phyloP scores from a whole-genome alignment of 257 asterid genomes.

The Primulina huaijiensis region DNA sequence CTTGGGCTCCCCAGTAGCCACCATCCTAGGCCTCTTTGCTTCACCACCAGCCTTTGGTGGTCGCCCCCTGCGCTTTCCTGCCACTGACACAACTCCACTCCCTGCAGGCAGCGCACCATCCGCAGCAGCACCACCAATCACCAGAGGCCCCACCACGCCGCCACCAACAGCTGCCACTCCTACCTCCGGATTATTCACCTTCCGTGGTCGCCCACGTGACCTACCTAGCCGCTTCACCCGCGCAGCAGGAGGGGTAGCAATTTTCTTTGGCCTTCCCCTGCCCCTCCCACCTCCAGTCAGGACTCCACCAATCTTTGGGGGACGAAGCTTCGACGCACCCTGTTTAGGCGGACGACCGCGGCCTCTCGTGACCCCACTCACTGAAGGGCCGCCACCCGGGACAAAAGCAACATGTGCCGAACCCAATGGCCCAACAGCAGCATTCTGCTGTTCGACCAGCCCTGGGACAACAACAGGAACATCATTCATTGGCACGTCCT shows the following conservation, averaged over 20 bases:
- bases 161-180: slow-evolving; percentile 21
- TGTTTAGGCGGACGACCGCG: slow-evolving; percentile 74
- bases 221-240: slow-evolving; percentile 38
- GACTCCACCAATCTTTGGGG: slow-evolving; percentile 28
- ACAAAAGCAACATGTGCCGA: slow-evolving; percentile 36
- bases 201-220: slow-evolving; percentile 72
- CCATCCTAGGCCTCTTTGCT: slow-evolving; percentile 28
- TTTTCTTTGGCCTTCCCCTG: slow-evolving; percentile 44
- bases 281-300: slow-evolving; percentile 21
- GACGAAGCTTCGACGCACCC: slow-evolving; percentile 35
- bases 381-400: slow-evolving; percentile 40
- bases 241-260: slow-evolving; percentile 6
- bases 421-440: slow-evolving; percentile 26
- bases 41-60: slow-evolving; percentile 46
- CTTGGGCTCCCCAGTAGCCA: slow-evolving; percentile 25
- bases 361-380: slow-evolving; percentile 31
- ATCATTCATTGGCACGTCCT: slow-evolving; percentile 25
- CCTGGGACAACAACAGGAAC: slow-evolving; percentile 22
- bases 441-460: neutral
- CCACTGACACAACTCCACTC: slow-evolving; percentile 26
- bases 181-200: slow-evolving; percentile 34
- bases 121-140: slow-evolving; percentile 27
- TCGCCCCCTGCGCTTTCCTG: slow-evolving; percentile 64
- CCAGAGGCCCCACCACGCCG: slow-evolving; percentile 19
- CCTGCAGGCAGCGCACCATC: slow-evolving; percentile 25